Conservation (phyloP, 495 filamentous ascomycete genomes). For the Chaetomium tenue region DNA sequence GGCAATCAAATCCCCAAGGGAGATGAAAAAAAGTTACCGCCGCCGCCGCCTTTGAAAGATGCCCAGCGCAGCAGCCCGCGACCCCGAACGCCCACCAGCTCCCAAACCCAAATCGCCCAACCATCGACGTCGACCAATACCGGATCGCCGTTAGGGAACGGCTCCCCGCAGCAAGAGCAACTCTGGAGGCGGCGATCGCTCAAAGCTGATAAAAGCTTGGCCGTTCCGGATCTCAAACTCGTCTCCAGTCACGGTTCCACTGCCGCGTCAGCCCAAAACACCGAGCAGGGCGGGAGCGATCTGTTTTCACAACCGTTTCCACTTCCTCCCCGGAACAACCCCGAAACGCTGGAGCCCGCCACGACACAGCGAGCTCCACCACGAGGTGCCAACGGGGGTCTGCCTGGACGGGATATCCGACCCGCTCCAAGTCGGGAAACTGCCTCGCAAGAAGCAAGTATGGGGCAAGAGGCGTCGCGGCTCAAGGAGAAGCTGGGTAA, state of each 20-base stretch:
- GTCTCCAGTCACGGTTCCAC: constrained; percentile 48
- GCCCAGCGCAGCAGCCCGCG: constrained; percentile 12
- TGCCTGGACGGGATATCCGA: constrained; percentile 39
- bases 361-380: constrained; percentile 22
- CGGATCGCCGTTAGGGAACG: constrained; percentile 21
- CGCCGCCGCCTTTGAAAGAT: constrained; percentile 45
- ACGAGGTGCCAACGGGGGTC: constrained; percentile 24
- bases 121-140: constrained; percentile 21
- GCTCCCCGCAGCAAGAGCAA: constrained; percentile 40
- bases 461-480: constrained; percentile 34
- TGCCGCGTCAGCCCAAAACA: constrained; percentile 29
- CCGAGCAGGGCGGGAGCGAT: constrained; percentile 16
- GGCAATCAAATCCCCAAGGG: constrained; percentile 9
- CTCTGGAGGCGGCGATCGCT: constrained; percentile 50
- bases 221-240: constrained; percentile 46
- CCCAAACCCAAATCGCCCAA: constrained; percentile 20
- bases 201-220: constrained; percentile 42
- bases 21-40: constrained; percentile 31
- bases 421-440: constrained; percentile 29
- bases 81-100: constrained; percentile 24
- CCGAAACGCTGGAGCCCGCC: constrained; percentile 12
- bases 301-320: constrained; percentile 20
- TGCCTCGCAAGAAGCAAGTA: constrained; percentile 21
- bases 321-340: constrained; percentile 13
- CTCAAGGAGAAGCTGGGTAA: constrained; percentile 21